Evolutionary conservation across 345 rosid genomes (phyloP), one percentile per base, ranked within the genome.

Genomic region (Linum lewisii): DNA sequence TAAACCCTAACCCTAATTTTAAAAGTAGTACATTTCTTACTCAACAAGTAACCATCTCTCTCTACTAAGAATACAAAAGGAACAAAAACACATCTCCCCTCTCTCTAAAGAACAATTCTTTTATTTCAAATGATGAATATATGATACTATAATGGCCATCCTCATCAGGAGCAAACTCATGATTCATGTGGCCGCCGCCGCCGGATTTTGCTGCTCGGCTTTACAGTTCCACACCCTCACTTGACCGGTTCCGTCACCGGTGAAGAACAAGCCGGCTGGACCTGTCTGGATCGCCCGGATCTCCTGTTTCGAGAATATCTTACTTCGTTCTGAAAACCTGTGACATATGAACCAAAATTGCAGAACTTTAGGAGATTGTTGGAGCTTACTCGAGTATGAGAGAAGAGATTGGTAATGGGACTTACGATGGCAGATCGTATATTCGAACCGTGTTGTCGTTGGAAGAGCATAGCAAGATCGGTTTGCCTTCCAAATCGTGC

Each of bases 381-480:
- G 22, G 49, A 24, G 19, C 10, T 37, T 44, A 63, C 15, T 45
- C 16, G 1, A 42, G 25, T 34, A 21, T 63, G 6, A 32, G 54
- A 54, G 1, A 59, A 49, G 1, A 21, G 18, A 36, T 70, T 56
- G 21, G 18, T 0, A 16, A 50, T 13, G 4, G 42, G 24, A 76
- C 99, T 89, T 75, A 93, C 99, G 99, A 85, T 56, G 99, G 99
- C 61, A 93, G 70, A 81, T 93, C 97, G 57, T 81, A 89, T 29
- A 72, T 44, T 19, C 22, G 53, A 42, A 70, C 59, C 11, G 53
- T 25, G 42, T 38, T 55, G 61, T 64, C 74, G 49, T 49, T 60
- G n/a, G 65, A 60, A 6, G 74, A 64, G 49, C 74, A 70, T 3
- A 60, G 45, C 62, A 70, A 49, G 8, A 70, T 25, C 34, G 74